Evolutionary conservation across 192 early-diverging fungal species (phyloP), one percentile per base, ranked within the genome.

Genomic region (Umbelopsis sp.): DNA sequence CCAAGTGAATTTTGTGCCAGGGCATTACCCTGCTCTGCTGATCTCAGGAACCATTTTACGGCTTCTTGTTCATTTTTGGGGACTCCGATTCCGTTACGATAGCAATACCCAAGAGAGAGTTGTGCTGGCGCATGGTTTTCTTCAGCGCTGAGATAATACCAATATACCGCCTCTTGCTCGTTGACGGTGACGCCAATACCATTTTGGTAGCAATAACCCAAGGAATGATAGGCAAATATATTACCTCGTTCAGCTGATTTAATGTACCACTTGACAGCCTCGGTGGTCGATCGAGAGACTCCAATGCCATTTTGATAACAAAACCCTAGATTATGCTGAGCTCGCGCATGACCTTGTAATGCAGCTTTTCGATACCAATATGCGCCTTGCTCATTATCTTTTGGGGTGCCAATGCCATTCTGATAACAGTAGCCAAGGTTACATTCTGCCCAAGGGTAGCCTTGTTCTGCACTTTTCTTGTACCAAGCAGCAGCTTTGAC

Each of bases 221-320:
- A 79, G 1, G 82, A 84, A 41, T 89, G 87, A 69, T 80, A 85
- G 26, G 86, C 83, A 78, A 87, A 85, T 34, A 87, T 81, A 53
- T 84, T 85, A 26, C 85, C 82, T 66, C 80, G 80, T 22, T 82
- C 79, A 2, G 81, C 81, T 29, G 78, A 82, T 62, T 76, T 82
- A 49, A 69, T 73, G 47, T 85, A 85, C 85, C 85, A 87, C 50
- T 77, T 74, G n/a, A 83, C 77, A 24, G 85, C 87, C 66, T 83
- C 69, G 34, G 70, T 73, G 7, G 76, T 76, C 38, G 87, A 76
- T 56, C 86, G 87, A 24, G 73, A 75, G 3, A 95, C 89, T 20
- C 93, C 93, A 68, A 93, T 90, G 12, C 92, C 93, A 74, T 94
- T 93, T 47, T 92, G 92, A 71, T 92, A 96, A 72, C 94, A 96